Base-by-base conservation (phyloP, 495 filamentous ascomycete genomes). In the Mytilinidion resinicola region DNA sequence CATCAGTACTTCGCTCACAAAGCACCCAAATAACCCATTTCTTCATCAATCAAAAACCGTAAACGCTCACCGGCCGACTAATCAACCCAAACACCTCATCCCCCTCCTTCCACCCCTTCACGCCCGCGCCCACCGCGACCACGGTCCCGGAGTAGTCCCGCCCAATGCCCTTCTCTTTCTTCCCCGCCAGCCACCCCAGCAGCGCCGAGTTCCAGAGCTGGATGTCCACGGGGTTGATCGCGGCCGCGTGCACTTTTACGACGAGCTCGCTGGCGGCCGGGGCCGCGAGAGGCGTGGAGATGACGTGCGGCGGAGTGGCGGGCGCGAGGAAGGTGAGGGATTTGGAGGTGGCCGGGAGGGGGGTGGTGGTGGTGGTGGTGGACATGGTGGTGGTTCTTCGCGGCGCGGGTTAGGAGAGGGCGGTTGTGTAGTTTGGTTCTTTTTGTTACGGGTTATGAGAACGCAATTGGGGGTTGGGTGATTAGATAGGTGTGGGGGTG, bases 151-250 rank as follows among this genome's bases (percentile, higher is more conserved):
- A 56, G 54, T 67, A 66, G 43, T 71, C 69, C 25, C 62, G 59
- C 21, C 66, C 69, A 9, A 55, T 66, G 37, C 59, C 64, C 50
- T 65, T 69, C 57, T 60, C 57, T 51, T 60, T 60, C 51, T 55
- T 60, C 30, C 57, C 51, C 3, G 57, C 57, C 17, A 60, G 34
- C 42, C 17, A 60, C 9, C 57, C 57, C 12, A 60, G 17, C 6
- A 59, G 10, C 3, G 60, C 56, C 30, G 66, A 59, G 35, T 69
- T 69, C 61, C 61, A 67, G 35, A 71, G 64, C 53, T 69, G 69
- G 54, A 71, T 56, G 47, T 69, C 69, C 12, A 69, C 69, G 2
- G 69, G 69, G 49, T 71, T 71, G 21, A 70, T 65, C 39, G 67
- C 69, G 17, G 61, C 61, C 1, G 69, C 67, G 20, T 69, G 57